Base-by-base conservation (phyloP, 2,329 filamentous ascomycete species). In the Pseudogymnoascus sp. region DNA sequence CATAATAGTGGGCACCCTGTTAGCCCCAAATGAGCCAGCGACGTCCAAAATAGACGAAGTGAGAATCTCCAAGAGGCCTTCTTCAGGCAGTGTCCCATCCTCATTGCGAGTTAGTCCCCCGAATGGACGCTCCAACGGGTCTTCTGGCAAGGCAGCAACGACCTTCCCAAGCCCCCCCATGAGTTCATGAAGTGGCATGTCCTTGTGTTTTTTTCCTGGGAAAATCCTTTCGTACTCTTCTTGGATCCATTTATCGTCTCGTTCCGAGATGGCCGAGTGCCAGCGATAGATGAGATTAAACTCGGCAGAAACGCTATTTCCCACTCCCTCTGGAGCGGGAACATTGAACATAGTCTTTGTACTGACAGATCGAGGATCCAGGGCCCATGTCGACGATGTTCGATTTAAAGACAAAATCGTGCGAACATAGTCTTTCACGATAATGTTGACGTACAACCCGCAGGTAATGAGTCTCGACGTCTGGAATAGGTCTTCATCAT, bases 281-380 rank as follows among this genome's bases (percentile, higher is more conserved):
- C 91, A 95, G 66, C 91, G 82, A 73, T 96, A 95, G 67, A 89
- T 88, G 8, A 96, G 80, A 71, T 94, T 95, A 79, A 96, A 96
- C 76, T 96, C 91, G 3, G 89, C 90, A 0, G 90, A 93, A 4
- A 93, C 90, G 66, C 89, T 86, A 69, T 94, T 95, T 60, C 91
- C 91, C 0, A 89, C 84, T 43, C 90, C 91, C 23, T 85, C 81
- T 49, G 89, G 84, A 0, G 88, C 83, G 0, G 83, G 82, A 1
- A 81, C 74, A 33, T 80, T 78, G 62, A 72, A 69, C 6, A 72
- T 55, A 11, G 68, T 7, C 79, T 86, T 66, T 78, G 80, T 74
- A 87, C 88, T 67, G 89, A 84, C 11, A 12, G 84, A 81, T 23
- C 91, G 82, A 0, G 90, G 91, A 69, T 94, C 90, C 31, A 95